Conservation (phyloP, 768 basidiomycete species). For the Mrakia gelida region DNA sequence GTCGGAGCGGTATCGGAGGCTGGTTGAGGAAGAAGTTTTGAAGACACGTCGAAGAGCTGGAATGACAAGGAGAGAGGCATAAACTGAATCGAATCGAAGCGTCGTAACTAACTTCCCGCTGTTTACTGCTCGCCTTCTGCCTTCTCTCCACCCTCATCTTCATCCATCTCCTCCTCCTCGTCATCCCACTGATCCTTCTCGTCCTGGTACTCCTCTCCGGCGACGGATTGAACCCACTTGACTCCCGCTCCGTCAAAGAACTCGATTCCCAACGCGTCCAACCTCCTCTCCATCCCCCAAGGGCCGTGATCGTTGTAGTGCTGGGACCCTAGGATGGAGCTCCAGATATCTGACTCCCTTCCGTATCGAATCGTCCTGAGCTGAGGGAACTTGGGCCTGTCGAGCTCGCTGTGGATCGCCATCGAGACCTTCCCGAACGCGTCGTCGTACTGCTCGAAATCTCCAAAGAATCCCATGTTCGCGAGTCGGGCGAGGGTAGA, state of each 20-base stretch:
- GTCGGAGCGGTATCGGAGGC: no score
- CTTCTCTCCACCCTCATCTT: conserved; percentile 51
- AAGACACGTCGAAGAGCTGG: no score
- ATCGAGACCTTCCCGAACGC: neutral
- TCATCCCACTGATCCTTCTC: conserved; percentile 53
- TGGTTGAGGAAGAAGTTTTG: no score
- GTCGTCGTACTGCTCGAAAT: neutral
- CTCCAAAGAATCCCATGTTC: neutral
- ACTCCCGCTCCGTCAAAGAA: neutral
- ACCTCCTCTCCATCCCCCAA: neutral
- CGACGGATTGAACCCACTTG: neutral
- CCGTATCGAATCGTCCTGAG: neutral
- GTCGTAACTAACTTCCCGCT: no score
- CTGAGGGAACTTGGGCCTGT: neutral
- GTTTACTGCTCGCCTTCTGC: no score
- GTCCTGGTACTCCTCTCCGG: no score
- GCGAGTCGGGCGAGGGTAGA: neutral
- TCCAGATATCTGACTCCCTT: neutral
- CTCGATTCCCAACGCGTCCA: neutral
- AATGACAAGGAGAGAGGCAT: no score
- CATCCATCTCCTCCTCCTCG: conserved; percentile 88
- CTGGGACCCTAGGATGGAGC: neutral
- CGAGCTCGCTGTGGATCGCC: neutral
- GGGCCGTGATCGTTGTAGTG: neutral
- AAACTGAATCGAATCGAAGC: no score